Percentiles rank a stretch among this genome's conserved stretches.
Conservation (phyloP, 2,329 filamentous ascomycete genomes). For the Calonectria pseudoturangicola region DNA sequence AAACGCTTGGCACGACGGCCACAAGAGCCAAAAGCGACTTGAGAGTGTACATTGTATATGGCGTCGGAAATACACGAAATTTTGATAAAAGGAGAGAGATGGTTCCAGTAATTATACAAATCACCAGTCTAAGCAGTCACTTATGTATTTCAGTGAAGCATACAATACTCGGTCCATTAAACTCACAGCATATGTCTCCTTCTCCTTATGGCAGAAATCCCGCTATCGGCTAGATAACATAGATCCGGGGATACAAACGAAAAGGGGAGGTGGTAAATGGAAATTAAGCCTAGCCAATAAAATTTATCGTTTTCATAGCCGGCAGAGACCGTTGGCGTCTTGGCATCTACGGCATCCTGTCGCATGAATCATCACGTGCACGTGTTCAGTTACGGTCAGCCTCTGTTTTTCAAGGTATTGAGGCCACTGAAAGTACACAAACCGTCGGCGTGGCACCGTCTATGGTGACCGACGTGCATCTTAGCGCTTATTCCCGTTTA, state of each 20-base stretch:
- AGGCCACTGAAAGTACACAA: no score
- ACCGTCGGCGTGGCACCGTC: no score
- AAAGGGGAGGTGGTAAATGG: constrained; percentile 13
- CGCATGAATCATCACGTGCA: not conserved
- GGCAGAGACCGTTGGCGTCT: constrained; percentile 11
- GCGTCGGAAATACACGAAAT: no score
- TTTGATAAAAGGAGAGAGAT: not conserved
- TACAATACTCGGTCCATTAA: constrained; percentile 7
- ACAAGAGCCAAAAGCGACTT: not conserved
- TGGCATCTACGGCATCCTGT: not conserved
- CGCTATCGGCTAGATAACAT: not conserved
- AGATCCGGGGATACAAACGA: not conserved
- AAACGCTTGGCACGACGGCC: not conserved
- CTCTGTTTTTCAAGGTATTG: no score
- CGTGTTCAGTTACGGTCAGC: not conserved
- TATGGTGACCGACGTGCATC: no score
- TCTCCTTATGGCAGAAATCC: not conserved
- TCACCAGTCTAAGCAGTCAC: not conserved
- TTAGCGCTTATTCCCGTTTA: no score
- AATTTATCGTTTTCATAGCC: not conserved
- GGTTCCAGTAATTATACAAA: not conserved
- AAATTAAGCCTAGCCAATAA: not conserved
- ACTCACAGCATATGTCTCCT: not conserved
- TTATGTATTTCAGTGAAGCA: not conserved
- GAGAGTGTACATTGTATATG: not conserved